These are phyloP conservation scores for Buxus sempervirens DNA, from an alignment of 164 flowering plant species.

Conservation along the genomic window DNA sequence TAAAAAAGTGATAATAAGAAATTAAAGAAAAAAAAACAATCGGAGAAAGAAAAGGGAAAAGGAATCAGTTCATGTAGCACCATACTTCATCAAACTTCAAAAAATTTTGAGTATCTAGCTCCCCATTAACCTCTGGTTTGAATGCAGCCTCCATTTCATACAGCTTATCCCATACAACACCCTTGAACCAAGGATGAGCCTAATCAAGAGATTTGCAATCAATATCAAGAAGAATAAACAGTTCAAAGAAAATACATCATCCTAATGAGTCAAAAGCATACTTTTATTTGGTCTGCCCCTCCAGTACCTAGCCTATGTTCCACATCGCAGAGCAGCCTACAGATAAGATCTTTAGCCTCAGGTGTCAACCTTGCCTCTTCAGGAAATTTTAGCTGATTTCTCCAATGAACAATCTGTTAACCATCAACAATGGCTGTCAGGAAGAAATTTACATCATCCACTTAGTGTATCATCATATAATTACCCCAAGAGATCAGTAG, in stretches of 20 bases:
- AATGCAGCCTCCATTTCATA: conserved; percentile 94
- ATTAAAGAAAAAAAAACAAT: conserved; percentile 8
- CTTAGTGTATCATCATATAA: too few relatives aligned
- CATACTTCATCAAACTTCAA: conserved; percentile 88
- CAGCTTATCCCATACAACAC: conserved; percentile 73
- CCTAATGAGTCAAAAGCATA: conserved; percentile 20
- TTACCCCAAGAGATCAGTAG: too few relatives aligned
- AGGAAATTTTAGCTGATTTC: conserved; percentile 60
- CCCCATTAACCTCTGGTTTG: conserved; percentile 87
- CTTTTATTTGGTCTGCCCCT: conserved; percentile 79
- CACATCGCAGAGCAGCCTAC: conserved; percentile 50
- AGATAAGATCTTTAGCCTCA: conserved; percentile 86
- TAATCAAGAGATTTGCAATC: conserved; percentile 24
- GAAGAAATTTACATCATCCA: background rate
- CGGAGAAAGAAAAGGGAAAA: conserved; percentile 9
- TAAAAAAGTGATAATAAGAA: conserved; percentile 19
- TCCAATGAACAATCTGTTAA: conserved; percentile 72
- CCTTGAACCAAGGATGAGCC: conserved; percentile 99
- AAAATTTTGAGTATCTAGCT: conserved; percentile 94
- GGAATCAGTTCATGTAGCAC: conserved; percentile 11
- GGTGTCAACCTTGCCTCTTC: conserved; percentile 71
- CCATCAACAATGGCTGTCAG: conserved; percentile 29
- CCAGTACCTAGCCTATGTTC: conserved; percentile 74
- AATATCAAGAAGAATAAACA: background rate
- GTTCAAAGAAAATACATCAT: background rate